phyloP scores from a whole-genome alignment of 108 stramenopile species.

The Discostella stelligeroides region DNA sequence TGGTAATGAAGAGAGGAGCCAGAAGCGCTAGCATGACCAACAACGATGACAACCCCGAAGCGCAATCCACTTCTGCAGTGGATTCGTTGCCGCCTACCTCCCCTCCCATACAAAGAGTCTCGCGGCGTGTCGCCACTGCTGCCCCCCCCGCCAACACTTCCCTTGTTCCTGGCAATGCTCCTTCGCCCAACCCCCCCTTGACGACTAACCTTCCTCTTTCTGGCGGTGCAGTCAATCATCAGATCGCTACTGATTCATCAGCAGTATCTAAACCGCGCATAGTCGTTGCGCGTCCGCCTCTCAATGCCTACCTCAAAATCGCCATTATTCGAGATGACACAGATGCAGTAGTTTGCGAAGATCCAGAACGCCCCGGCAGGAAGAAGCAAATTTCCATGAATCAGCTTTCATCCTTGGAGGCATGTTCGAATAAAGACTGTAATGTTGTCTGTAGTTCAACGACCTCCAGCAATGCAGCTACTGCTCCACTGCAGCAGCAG shows the following conservation, averaged over 20 bases:
- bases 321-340: conserved; percentile 66
- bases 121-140: no score
- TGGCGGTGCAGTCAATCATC: not conserved
- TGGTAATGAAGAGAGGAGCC: not conserved
- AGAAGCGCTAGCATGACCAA: not conserved
- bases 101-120: no score
- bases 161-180: no score
- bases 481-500: not conserved
- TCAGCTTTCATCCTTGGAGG: not conserved
- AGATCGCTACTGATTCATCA: not conserved
- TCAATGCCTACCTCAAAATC: conserved; percentile 82
- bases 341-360: conserved; percentile 73
- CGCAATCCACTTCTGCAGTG: no score
- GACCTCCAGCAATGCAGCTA: not conserved
- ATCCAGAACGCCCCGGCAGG: conserved; percentile 58
- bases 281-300: conserved; percentile 48
- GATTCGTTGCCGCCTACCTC: no score
- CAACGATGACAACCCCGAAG: not conserved
- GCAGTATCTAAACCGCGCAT: conserved; percentile 10
- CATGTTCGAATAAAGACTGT: no score
- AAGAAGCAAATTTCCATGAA: conserved; percentile 42
- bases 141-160: no score
- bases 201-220: not conserved
- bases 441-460: not conserved
- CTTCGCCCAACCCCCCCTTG: not conserved